Evolutionary conservation across 139 green algal species (phyloP).

Genomic region (Ettlia oleoabundans): DNA sequence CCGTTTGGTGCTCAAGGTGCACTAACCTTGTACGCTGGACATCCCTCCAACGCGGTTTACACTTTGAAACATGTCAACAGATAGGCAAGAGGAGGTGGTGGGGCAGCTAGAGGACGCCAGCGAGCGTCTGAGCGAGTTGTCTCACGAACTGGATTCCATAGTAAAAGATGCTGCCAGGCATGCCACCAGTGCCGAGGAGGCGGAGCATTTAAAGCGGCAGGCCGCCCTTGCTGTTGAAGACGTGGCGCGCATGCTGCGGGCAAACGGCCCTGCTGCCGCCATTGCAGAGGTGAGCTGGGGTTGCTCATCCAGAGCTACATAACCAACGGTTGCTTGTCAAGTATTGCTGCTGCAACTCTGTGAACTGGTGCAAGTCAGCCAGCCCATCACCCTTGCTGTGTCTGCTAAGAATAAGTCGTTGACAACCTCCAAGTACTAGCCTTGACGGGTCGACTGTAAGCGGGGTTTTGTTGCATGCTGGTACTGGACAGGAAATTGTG

Average conservation of each 20-base stretch:
- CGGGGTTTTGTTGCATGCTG: too few relatives aligned
- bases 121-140: background rate
- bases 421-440: too few relatives aligned
- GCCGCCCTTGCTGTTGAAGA: background rate
- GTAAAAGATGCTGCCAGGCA: background rate
- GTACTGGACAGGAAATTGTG: constrained; percentile 22
- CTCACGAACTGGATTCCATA: background rate
- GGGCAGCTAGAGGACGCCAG: background rate
- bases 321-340: too few relatives aligned
- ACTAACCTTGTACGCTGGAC: too few relatives aligned
- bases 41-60: too few relatives aligned
- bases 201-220: background rate
- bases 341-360: too few relatives aligned
- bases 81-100: background rate
- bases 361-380: too few relatives aligned
- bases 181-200: background rate
- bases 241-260: constrained; percentile 18
- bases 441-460: too few relatives aligned
- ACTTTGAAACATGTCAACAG: background rate
- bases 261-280: constrained; percentile 5
- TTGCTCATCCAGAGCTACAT: too few relatives aligned
- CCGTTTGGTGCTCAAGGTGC: too few relatives aligned
- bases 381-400: too few relatives aligned
- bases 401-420: too few relatives aligned
- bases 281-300: constrained; percentile 10